Evolutionary conservation across 345 rosid species (phyloP), one percentile per base, ranked within the genome.

Genomic region (Erucastrum elatum): DNA sequence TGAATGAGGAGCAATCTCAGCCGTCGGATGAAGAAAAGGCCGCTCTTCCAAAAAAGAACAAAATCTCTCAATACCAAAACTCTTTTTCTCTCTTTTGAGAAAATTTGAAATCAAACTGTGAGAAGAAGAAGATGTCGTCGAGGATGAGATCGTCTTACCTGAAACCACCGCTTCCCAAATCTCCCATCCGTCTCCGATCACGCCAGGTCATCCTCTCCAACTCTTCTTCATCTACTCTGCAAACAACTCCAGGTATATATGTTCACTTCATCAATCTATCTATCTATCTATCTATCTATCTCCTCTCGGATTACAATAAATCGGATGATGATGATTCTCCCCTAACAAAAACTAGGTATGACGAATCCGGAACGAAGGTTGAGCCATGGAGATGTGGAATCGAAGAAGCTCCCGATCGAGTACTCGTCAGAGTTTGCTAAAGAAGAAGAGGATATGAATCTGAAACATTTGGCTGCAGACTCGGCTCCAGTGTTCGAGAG

Each of bases 141-240:
- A 88, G 34, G 79, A 85, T 91, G 91, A 88, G 80, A 81, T 70
- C 75, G 21, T 72, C 69, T 7, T 64, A 64, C 74, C 81, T 91
- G 37, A 91, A 88, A 84, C 98, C 98, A 49, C 90, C 97, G 75
- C 90, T 91, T 37, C 81, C 92, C 0, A 94, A 83, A 79, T 90
- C 95, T 0, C 97, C 95, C 26, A 82, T 85, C 78, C 85, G 93
- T 64, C 85, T 82, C 62, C 86, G 91, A 7, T 76, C 95, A 30
- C 88, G 93, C 34, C 91, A 89, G 0, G 82, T 60, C 70, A 81
- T 85, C 44, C 87, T 81, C 8, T 78, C 93, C 4, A 80, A 69
- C 77, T 51, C 88, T 3, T 44, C 71, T n/a, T 49, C 56, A 5
- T 34, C 72, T 2, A 68, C 88, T 26, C 69, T 87, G 49, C 87